Evolutionary conservation across 148 eudicot genomes (phyloP).

Genomic region (Cornus controversa): DNA sequence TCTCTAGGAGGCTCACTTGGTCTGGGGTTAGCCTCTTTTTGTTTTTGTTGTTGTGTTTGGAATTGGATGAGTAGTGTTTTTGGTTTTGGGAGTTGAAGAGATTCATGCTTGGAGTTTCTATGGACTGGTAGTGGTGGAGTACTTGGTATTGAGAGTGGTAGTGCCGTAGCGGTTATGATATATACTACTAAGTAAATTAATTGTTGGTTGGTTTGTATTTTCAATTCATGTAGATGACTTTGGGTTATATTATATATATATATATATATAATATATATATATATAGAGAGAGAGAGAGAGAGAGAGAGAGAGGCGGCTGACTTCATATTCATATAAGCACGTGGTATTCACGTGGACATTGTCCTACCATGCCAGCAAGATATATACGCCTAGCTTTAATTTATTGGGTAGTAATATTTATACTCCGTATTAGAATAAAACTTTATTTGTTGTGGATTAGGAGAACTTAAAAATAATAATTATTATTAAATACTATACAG

Average conservation of each 20-base stretch:
- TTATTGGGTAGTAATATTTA: no score
- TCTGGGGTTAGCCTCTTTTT: slow-evolving; percentile 46
- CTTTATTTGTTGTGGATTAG: slow-evolving; percentile 1
- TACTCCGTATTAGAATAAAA: not conserved
- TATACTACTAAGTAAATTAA: no score
- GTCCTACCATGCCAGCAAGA: slow-evolving; percentile 27
- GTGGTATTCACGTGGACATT: slow-evolving; percentile 50
- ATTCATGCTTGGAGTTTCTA: slow-evolving; percentile 24
- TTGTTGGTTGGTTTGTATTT: not conserved
- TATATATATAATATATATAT: not conserved
- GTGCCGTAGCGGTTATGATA: not conserved
- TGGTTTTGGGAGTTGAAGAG: slow-evolving; percentile 24
- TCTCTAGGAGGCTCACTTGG: slow-evolving; percentile 47
- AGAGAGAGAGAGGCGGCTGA: slow-evolving; percentile 4
- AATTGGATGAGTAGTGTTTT: slow-evolving; percentile 7
- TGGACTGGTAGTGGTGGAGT: no score
- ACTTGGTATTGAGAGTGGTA: no score
- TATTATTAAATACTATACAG: no score
- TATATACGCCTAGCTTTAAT: not conserved
- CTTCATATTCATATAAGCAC: slow-evolving; percentile 10
- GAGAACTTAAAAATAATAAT: not conserved
- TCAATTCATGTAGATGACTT: not conserved
- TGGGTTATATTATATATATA: not conserved
- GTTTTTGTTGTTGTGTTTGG: slow-evolving; percentile 30
- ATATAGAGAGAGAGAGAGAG: not conserved